These are phyloP conservation scores for Lodderomyces jiufengensis DNA, from an alignment of 1,139 yeast species.

Conservation along the genomic window DNA sequence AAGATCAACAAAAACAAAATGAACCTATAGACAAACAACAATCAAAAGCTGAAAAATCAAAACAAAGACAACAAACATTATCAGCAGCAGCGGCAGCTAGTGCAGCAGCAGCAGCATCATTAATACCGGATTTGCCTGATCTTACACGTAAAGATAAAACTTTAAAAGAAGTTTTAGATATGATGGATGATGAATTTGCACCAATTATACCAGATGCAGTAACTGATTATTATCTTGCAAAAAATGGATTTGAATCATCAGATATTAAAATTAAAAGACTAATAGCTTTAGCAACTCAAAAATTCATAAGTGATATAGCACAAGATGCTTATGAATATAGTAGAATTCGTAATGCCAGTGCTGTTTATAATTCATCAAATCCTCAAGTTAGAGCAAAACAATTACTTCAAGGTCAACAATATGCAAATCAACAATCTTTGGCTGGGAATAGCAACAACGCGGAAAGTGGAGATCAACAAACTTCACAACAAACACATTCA, in stretches of 20 bases:
- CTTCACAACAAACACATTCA: constrained; percentile 30
- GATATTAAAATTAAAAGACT: constrained; percentile 80
- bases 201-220: constrained; percentile 98
- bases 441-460: constrained; percentile 38
- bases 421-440: constrained; percentile 44
- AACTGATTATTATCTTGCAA: constrained; percentile 87
- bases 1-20: neutral
- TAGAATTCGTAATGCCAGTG: constrained; percentile 77
- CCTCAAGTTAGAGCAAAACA: constrained; percentile 87
- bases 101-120: constrained; percentile 12
- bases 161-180: constrained; percentile 74
- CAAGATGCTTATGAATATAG: constrained; percentile 96
- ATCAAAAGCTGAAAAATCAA: constrained; percentile 11
- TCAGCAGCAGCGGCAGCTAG: constrained; percentile 11
- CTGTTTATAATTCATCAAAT: constrained; percentile 78
- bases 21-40: constrained; percentile 6
- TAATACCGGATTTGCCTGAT: constrained; percentile 59
- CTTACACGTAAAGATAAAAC: constrained; percentile 83
- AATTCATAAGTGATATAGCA: constrained; percentile 90
- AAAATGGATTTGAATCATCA: constrained; percentile 82
- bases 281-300: constrained; percentile 92
- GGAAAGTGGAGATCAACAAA: constrained; percentile 30
- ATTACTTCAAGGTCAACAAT: constrained; percentile 64
- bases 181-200: constrained; percentile 86
- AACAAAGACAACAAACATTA: constrained; percentile 11